Percentiles rank a stretch among this genome's conserved stretches.
Evolutionary conservation across 306 rosid genomes (phyloP).

Genomic region (Hippophae gyantsensis): DNA sequence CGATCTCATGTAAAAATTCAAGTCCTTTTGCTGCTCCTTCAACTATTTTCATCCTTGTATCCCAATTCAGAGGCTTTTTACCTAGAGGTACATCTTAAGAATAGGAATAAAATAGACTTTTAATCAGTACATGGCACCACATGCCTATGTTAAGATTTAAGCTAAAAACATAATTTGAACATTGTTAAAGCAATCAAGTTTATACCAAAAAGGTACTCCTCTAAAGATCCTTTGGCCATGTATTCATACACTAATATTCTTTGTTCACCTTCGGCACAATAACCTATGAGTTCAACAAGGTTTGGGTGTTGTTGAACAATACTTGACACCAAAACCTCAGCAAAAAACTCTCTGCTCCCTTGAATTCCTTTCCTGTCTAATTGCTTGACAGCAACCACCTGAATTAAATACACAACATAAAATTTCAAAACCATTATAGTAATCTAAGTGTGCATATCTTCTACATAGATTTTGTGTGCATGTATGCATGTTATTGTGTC

Average conservation of each 20-base stretch:
- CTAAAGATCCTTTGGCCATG: slow-evolving; percentile 62
- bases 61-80: slow-evolving; percentile 51
- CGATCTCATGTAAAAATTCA: slow-evolving; percentile 53
- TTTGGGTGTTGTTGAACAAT: slow-evolving; percentile 45
- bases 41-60: slow-evolving; percentile 53
- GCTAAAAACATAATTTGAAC: too few species aligned
- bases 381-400: slow-evolving; percentile 62
- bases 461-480: too few species aligned
- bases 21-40: slow-evolving; percentile 68
- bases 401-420: slow-evolving; percentile 14
- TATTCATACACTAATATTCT: slow-evolving; percentile 57
- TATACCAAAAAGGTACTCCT: slow-evolving; percentile 58
- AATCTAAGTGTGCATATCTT: neutral
- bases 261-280: slow-evolving; percentile 48
- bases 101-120: neutral
- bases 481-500: neutral
- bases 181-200: neutral
- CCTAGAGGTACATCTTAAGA: slow-evolving; percentile 25
- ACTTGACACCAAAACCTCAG: slow-evolving; percentile 63
- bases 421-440: neutral
- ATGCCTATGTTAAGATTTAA: too few species aligned
- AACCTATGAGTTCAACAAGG: slow-evolving; percentile 53
- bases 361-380: slow-evolving; percentile 50
- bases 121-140: too few species aligned
- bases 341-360: slow-evolving; percentile 61